Evolutionary conservation across 768 basidiomycete genomes (phyloP), one percentile per base, ranked within the genome.

Genomic region (Crucibulum laeve): DNA sequence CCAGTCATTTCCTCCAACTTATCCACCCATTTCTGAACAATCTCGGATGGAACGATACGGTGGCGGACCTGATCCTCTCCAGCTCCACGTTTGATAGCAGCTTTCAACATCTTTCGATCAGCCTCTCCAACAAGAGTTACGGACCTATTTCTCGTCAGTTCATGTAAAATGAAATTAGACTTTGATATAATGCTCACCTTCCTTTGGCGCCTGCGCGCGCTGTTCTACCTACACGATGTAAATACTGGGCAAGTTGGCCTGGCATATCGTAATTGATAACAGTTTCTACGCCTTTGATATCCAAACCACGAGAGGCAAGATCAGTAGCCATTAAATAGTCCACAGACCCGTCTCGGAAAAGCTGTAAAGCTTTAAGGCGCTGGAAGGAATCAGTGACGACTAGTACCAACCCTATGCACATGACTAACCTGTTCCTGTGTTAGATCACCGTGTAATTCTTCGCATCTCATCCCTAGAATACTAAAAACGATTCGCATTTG

Each of bases 241-340:
- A 77, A 65, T 99, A 99, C 55, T 93, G 92, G 5, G 89, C 82
- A 25, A 97, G 69, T 56, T 93, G 88, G 15, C 80, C 77, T 7
- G 96, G 96, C 95, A 98, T 96, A 60, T 99, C 96, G 59, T 94
- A 98, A 64, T 99, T 99, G 61, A 99, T 93, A 49, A 99, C 91
- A 2, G 92, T 93, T 58, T 98, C 91, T 19, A 97, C 84, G 13
- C 94, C 94, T 60, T 94, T 95, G 71, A 99, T 96, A 65, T 98
- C 95, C 22, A 99, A 74, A 63, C 96, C 91, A 47, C 93, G 83
- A 43, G 93, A 89, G 24, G 96, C 96, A 25, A 99, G 70, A 60
- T 98, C 96, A 1, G 96, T 99, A 2, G 94, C 95, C 76, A 99
- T 87, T 6, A 99, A 71, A 63, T 82, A 98, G 61, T 93, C 88